These are phyloP conservation scores for Xylaria intraflava DNA, from an alignment of 495 filamentous ascomycete genomes.

Conservation along the genomic window DNA sequence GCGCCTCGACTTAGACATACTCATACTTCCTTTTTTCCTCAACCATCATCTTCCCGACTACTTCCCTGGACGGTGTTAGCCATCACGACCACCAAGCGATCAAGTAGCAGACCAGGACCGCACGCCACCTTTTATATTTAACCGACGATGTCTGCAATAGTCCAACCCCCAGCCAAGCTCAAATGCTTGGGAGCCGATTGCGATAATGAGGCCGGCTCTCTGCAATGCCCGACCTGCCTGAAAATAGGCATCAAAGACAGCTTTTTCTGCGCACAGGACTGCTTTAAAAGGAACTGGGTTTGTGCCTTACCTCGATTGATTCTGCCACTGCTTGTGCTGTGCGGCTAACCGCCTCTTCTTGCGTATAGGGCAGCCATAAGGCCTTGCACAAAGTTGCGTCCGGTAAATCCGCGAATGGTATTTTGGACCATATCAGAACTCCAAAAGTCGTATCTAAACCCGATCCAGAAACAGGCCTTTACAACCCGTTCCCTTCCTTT, in stretches of 20 bases:
- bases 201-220: slow-evolving; percentile 67
- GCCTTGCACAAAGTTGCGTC: slow-evolving; percentile 58
- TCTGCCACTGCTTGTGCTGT: not conserved
- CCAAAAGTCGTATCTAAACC: slow-evolving; percentile 78
- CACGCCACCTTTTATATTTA: slow-evolving; percentile 7
- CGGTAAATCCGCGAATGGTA: slow-evolving; percentile 59
- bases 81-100: not conserved
- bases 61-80: not conserved
- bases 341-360: slow-evolving; percentile 10
- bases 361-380: slow-evolving; percentile 73
- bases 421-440: slow-evolving; percentile 58
- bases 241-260: slow-evolving; percentile 80
- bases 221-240: slow-evolving; percentile 93
- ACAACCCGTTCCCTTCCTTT: slow-evolving; percentile 87
- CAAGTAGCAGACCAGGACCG: too few relatives aligned
- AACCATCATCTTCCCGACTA: not conserved
- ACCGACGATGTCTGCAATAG: slow-evolving; percentile 31
- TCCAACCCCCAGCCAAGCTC: slow-evolving; percentile 45
- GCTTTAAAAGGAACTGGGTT: slow-evolving; percentile 99
- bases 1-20: not conserved
- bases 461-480: slow-evolving; percentile 80
- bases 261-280: slow-evolving; percentile 97
- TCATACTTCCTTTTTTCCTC: not conserved
- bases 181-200: slow-evolving; percentile 80
- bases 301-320: slow-evolving; percentile 19